Conservation (phyloP, 768 basidiomycete species). For the Tricholoma flavovirens region DNA sequence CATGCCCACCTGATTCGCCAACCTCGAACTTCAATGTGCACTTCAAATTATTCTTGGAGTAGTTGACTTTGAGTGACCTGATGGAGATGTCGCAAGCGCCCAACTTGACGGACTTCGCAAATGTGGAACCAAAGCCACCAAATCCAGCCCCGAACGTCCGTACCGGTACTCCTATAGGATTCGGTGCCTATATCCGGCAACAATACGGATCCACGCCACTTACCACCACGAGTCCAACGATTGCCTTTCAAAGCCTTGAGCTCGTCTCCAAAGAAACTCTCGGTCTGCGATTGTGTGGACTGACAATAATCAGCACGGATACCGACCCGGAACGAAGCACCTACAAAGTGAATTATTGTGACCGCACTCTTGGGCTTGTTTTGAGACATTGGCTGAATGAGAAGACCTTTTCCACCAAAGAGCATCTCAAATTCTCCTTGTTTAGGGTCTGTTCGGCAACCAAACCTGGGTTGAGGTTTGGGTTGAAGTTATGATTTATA, state of each 20-base stretch:
- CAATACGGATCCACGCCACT: not conserved
- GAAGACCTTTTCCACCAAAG: constrained; percentile 29
- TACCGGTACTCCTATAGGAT: constrained; percentile 8
- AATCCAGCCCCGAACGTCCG: constrained; percentile 10
- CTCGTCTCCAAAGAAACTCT: constrained; percentile 29
- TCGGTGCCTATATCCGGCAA: not conserved
- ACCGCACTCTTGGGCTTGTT: constrained; percentile 38
- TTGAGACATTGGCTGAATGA: constrained; percentile 33
- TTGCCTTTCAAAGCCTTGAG: constrained; percentile 32
- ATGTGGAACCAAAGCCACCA: constrained; percentile 19
- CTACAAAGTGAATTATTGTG: constrained; percentile 34
- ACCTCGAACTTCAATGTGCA: constrained; percentile 37
- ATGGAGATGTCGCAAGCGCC: constrained; percentile 29
- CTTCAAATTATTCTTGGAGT: constrained; percentile 34
- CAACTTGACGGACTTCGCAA: constrained; percentile 32
- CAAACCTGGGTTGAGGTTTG: no score
- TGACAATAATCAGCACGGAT: not conserved
- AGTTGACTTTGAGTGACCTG: constrained; percentile 23
- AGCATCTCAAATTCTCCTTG: constrained; percentile 28
- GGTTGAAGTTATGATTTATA: no score
- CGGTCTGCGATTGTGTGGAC: constrained; percentile 13
- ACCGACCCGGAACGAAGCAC: constrained; percentile 5
- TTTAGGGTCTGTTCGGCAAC: no score
- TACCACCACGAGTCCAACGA: constrained; percentile 29
- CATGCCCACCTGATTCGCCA: constrained; percentile 15